These are phyloP conservation scores for Vigna hirtella DNA, from an alignment of 306 rosid species.

Conservation along the genomic window DNA sequence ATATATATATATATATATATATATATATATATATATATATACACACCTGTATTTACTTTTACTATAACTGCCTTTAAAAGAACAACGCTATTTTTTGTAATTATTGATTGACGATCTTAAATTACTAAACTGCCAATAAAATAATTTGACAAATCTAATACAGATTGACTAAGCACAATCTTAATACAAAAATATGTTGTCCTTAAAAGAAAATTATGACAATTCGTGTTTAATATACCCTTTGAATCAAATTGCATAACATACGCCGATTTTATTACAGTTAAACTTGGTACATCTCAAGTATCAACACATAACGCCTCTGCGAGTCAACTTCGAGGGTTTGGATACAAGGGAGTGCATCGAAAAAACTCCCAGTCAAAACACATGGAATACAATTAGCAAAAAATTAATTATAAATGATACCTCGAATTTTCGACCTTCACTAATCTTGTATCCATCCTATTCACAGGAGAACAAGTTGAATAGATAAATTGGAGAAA, in stretches of 20 bases:
- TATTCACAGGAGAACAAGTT: conserved; percentile 43
- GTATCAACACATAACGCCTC: conserved; percentile 15
- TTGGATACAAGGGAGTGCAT: conserved; percentile 28
- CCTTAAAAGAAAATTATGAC: no score
- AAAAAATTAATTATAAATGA: conserved; percentile 34
- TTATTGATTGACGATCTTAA: not conserved
- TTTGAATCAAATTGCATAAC: not conserved
- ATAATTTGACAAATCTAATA: not conserved
- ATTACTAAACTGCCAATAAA: not conserved
- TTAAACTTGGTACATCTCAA: conserved; percentile 31
- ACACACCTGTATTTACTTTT: not conserved
- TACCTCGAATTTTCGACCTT: conserved; percentile 31
- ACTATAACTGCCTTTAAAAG: no score
- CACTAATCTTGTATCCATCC: conserved; percentile 44
- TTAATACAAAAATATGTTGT: not conserved
- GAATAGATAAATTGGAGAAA: conserved; percentile 33
- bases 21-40: no score
- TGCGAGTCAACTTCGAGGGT: conserved; percentile 29
- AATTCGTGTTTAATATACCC: not conserved
- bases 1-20: no score
- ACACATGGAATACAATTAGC: conserved; percentile 14
- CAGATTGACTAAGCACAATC: not conserved
- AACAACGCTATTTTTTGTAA: not conserved
- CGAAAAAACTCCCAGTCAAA: conserved; percentile 25
- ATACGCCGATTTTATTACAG: conserved; percentile 19